phyloP scores from a whole-genome alignment of 768 basidiomycete genomes.

The Asterophora lycoperdoides region DNA sequence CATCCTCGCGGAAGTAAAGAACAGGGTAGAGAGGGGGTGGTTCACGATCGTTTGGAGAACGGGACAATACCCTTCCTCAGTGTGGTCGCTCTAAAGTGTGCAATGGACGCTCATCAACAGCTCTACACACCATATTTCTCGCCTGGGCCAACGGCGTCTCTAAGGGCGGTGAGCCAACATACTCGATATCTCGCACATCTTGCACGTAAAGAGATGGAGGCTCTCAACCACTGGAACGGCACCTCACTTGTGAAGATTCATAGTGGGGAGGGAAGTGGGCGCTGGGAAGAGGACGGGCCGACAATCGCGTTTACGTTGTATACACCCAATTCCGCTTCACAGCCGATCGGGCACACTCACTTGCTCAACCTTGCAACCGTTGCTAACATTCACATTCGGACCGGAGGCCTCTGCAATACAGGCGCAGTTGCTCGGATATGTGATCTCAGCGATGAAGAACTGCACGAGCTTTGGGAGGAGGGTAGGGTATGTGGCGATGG shows the following conservation, averaged over 20 bases:
- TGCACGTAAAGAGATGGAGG: background rate
- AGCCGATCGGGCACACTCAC: slow-evolving; percentile 9
- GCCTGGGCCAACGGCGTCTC: background rate
- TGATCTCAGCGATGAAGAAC: slow-evolving; percentile 9
- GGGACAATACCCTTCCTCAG: slow-evolving; percentile 13
- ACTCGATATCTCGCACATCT: slow-evolving; percentile 5
- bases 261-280: slow-evolving; percentile 11
- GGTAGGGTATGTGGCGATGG: slow-evolving; percentile 16
- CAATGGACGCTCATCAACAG: slow-evolving; percentile 9
- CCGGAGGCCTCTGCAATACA: slow-evolving; percentile 14
- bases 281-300: slow-evolving; percentile 14
- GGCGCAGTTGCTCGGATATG: slow-evolving; percentile 11
- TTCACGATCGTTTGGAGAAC: slow-evolving; percentile 13
- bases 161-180: slow-evolving; percentile 9
- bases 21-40: background rate
- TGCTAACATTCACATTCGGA: slow-evolving; percentile 14
- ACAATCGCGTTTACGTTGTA: slow-evolving; percentile 14
- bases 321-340: slow-evolving; percentile 5
- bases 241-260: slow-evolving; percentile 11
- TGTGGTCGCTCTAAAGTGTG: slow-evolving; percentile 10
- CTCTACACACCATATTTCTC: slow-evolving; percentile 3
- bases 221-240: slow-evolving; percentile 10
- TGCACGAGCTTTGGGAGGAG: slow-evolving; percentile 9
- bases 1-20: slow-evolving; percentile 11
- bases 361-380: slow-evolving; percentile 11